Percentiles rank a stretch among this genome's conserved stretches.
Evolutionary conservation across 192 early-diverging fungal species (phyloP).

Genomic region (Phycomyces blakesleeanus): DNA sequence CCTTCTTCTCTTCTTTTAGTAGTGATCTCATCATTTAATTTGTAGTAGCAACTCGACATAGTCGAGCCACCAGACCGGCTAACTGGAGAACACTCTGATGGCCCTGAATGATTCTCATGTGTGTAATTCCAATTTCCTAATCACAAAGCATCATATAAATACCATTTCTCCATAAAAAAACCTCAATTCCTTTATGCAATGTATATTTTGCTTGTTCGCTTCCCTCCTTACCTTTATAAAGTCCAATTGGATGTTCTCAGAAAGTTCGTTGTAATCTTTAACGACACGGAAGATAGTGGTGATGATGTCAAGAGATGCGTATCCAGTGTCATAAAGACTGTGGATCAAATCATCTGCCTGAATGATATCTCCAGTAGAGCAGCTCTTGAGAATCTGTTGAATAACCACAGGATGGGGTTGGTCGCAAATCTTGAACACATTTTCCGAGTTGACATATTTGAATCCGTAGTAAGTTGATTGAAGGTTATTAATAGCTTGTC

Average conservation of each 20-base stretch:
- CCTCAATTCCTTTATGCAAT: no score
- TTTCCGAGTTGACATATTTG: conserved; percentile 76
- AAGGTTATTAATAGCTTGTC: conserved; percentile 96
- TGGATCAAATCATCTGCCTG: conserved; percentile 65
- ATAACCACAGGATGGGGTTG: conserved; percentile 89
- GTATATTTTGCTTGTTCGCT: no score
- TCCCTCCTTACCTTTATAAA: conserved; percentile 66
- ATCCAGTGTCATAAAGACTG: conserved; percentile 80
- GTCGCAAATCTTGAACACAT: conserved; percentile 97
- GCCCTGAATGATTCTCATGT: conserved; percentile 91
- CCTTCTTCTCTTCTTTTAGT: no score
- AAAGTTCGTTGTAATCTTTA: conserved; percentile 69
- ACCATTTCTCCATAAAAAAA: background rate
- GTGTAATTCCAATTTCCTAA: conserved; percentile 87
- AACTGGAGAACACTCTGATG: conserved; percentile 82
- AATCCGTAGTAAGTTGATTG: conserved; percentile 90
- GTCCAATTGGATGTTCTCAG: conserved; percentile 79
- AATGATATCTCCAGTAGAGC: conserved; percentile 64
- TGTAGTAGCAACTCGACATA: conserved; percentile 25
- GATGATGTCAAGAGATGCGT: conserved; percentile 87
- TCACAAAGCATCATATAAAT: background rate
- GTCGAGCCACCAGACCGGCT: conserved; percentile 72
- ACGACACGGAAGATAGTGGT: conserved; percentile 89
- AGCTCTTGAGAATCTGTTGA: conserved; percentile 68
- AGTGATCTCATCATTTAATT: no score